Base-by-base conservation (phyloP, 2,329 filamentous ascomycete genomes). In the Acrocalymma vagum region DNA sequence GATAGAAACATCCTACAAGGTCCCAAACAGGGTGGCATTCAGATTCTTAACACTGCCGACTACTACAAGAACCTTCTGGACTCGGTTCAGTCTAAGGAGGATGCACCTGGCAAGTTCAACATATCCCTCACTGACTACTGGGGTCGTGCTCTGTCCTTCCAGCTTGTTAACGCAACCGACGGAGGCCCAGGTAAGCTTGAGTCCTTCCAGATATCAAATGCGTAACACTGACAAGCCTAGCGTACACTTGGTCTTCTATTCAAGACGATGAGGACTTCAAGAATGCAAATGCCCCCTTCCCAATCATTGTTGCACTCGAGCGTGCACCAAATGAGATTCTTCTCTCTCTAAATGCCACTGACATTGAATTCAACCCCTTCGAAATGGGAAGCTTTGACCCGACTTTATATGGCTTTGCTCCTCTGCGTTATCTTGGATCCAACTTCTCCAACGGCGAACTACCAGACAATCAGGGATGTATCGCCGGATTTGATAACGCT, bases 71-170 rank as follows among this genome's bases (percentile, higher is more conserved):
- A 84, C 18, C 68, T 93, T 11, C 61, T 73, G 5, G 68, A 80
- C 9, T 75, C 81, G 10, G 86, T 91, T 1, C 52, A 74, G 0
- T 73, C 65, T 4, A 94, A 93, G 71, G 58, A 62, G 1, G 67
- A 85, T 42, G 86, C 85, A 11, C 82, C 83, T 0, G 92, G 78
- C 61, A 24, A 41, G 1, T 93, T 80, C 68, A 63, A 69, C 16
- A 82, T 81, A 3, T 87, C 88, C 7, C 78, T 96, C 42, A 96
- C 92, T 0, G 92, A 96, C 72, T 90, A 90, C 68, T 95, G 91
- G 76, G 89, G 88, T 18, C 86, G 91, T 42, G 88, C 88, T 30
- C 78, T 96, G n/a, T 86, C 86, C 1, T 95, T 87, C 70, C 91
- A 96, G 72, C 80, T 96, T 31, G 81, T 96, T 63, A 88, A 93